Conservation (phyloP, 345 rosid species). For the Clausena lansium region DNA sequence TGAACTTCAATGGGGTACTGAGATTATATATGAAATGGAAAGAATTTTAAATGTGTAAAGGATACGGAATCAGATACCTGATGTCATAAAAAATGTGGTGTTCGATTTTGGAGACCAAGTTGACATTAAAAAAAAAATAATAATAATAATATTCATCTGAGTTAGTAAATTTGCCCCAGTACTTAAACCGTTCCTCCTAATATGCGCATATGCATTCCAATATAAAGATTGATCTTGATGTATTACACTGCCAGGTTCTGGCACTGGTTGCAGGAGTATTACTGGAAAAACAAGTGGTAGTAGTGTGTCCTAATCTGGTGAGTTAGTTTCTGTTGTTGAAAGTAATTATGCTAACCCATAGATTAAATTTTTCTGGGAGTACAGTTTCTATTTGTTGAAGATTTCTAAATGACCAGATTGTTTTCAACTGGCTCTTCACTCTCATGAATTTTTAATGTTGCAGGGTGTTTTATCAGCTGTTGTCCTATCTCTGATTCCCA, state of each 20-base stretch:
- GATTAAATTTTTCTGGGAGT: not conserved
- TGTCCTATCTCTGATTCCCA: constrained; percentile 77
- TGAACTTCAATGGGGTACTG: not conserved
- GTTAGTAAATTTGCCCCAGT: not conserved
- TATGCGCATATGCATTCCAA: not conserved
- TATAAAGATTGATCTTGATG: constrained; percentile 14
- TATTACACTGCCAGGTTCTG: constrained; percentile 57
- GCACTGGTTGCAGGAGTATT: constrained; percentile 79
- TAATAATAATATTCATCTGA: not conserved
- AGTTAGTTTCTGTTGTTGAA: constrained; percentile 27
- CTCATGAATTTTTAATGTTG: constrained; percentile 21
- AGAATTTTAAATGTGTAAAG: not conserved
- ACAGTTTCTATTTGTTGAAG: not conserved
- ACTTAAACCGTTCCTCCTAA: not conserved
- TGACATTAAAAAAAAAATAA: not conserved
- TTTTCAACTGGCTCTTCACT: constrained; percentile 13
- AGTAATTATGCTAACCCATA: not conserved
- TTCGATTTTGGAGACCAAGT: not conserved
- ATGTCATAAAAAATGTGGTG: not conserved
- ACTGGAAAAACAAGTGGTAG: constrained; percentile 82
- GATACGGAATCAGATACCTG: not conserved
- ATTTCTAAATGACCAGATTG: constrained; percentile 5
- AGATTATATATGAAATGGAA: not conserved
- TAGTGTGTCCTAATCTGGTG: constrained; percentile 93
- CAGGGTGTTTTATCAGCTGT: constrained; percentile 96